Evolutionary conservation across 208 protist genomes (phyloP), one percentile per base, ranked within the genome.

Genomic region (Leishmania turanica): DNA sequence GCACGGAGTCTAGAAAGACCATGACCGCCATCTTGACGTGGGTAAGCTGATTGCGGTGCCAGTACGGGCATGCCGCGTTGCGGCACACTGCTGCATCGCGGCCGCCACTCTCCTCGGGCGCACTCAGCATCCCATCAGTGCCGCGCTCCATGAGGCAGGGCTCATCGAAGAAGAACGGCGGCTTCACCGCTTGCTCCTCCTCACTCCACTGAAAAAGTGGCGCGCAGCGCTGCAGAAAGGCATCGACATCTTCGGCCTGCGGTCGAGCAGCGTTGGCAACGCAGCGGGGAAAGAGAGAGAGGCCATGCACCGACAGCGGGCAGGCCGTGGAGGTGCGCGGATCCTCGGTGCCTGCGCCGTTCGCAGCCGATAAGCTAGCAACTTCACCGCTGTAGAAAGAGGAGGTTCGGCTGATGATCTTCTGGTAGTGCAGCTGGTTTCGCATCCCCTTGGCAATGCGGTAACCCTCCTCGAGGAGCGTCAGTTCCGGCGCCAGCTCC

Each of bases 61-160:
- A 93, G 76, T 93, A 96, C 27, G 84, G 81, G 62, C 92, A 96
- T 15, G 75, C 83, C 0, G 82, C 66, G 74, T 87, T 93, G 31
- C 66, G 73, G 77, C 92, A 96, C 42, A 42, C 56, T 34, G 31
- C 72, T 54, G 62, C 77, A 49, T 2, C 53, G 19, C 8, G 31
- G 19, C 1, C 31, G 53, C 24, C 64, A 27, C 45, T n/a, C 47
- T 60, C 53, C 45, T 51, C 65, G 15, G 68, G 19, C 13, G 15
- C 17, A 1, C 42, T 37, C 42, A 24, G 70, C 40, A 47, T 53
- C 31, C 70, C 78, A 34, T 68, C 70, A 9, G 60, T 54, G 2
- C 74, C 77, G n/a, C 72, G 66, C 75, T 87, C 91, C 84, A 96
- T 80, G 31, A 94, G 70, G 64, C 93, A 97, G n/a, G 89, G 89